A percentile compares a stretch with the other conserved stretches of the same genome.
Conservation (phyloP, 352 stramenopile species). For the Globisporangium irregulare region DNA sequence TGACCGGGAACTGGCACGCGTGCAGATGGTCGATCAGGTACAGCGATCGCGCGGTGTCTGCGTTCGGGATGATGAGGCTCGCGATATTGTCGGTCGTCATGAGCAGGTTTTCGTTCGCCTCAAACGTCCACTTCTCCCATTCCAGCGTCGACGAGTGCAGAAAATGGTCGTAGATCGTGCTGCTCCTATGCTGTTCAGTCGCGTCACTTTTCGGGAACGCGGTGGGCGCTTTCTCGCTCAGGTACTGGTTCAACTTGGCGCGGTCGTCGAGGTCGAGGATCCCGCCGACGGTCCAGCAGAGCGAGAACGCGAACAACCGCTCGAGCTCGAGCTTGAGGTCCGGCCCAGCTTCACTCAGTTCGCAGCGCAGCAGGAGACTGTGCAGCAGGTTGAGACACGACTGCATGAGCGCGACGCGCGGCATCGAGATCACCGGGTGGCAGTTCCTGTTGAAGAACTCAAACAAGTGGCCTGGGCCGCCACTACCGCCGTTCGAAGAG, state of each 20-base stretch:
- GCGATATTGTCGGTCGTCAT: slow-evolving; percentile 59
- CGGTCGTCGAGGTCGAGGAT: slow-evolving; percentile 84
- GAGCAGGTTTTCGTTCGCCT: slow-evolving; percentile 26
- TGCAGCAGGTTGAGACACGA: slow-evolving; percentile 63
- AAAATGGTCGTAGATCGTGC: slow-evolving; percentile 92
- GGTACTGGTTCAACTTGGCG: slow-evolving; percentile 63
- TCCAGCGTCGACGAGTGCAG: slow-evolving; percentile 87
- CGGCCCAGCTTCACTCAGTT: slow-evolving; percentile 48
- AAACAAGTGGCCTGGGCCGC: slow-evolving; percentile 12
- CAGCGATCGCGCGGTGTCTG: slow-evolving; percentile 72
- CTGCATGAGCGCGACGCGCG: slow-evolving; percentile 78
- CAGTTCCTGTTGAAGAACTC: slow-evolving; percentile 31
- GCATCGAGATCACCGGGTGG: slow-evolving; percentile 60
- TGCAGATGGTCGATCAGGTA: slow-evolving; percentile 73
- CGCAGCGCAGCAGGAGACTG: slow-evolving; percentile 48
- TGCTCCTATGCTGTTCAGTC: slow-evolving; percentile 10
- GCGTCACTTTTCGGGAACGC: slow-evolving; percentile 24
- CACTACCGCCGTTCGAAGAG: background rate
- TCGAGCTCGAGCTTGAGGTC: slow-evolving; percentile 77
- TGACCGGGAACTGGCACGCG: slow-evolving; percentile 47
- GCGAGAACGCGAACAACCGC: slow-evolving; percentile 77
- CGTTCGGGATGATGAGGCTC: slow-evolving; percentile 83
- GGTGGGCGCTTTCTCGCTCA: slow-evolving; percentile 34
- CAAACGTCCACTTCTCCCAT: slow-evolving; percentile 84
- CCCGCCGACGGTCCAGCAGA: slow-evolving; percentile 83